These are phyloP conservation scores for Trichoderma gamsii DNA, from an alignment of 495 filamentous ascomycete genomes.

Conservation along the genomic window DNA sequence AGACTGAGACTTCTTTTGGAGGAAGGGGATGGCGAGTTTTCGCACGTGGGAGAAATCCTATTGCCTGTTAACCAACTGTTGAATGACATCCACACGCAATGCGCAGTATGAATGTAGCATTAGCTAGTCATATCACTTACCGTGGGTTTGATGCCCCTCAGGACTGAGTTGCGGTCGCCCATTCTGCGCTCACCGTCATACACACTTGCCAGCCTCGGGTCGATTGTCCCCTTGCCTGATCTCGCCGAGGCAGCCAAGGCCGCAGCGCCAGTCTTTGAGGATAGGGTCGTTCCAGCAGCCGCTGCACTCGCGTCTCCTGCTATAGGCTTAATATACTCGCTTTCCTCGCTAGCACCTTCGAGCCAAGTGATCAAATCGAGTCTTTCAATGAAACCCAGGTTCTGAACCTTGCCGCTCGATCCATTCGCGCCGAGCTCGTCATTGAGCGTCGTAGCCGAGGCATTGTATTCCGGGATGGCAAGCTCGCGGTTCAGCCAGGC, in stretches of 20 bases:
- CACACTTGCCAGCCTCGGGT: slow-evolving; percentile 77
- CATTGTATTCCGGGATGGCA: slow-evolving; percentile 82
- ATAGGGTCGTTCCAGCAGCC: slow-evolving; percentile 38
- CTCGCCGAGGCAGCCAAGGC: slow-evolving; percentile 44
- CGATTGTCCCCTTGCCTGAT: slow-evolving; percentile 57
- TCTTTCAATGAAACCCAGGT: slow-evolving; percentile 81
- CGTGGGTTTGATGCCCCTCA: slow-evolving; percentile 84
- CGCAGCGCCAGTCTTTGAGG: slow-evolving; percentile 44
- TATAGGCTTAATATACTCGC: slow-evolving; percentile 83
- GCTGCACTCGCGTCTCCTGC: slow-evolving; percentile 48
- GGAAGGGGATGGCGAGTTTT: slow-evolving; percentile 75
- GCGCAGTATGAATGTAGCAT: neutral
- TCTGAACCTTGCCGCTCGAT: slow-evolving; percentile 58
- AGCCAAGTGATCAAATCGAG: slow-evolving; percentile 89
- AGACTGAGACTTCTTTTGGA: slow-evolving; percentile 51
- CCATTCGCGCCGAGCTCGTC: slow-evolving; percentile 61
- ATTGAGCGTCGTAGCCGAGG: slow-evolving; percentile 71
- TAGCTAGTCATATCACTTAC: slow-evolving; percentile 43
- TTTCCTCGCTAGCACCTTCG: slow-evolving; percentile 79
- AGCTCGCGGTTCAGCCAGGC: slow-evolving; percentile 88
- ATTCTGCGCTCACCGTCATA: slow-evolving; percentile 85
- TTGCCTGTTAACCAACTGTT: neutral
- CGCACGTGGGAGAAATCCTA: slow-evolving; percentile 95
- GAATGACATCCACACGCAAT: neutral
- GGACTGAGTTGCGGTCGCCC: slow-evolving; percentile 83